Evolutionary conservation across 345 rosid species (phyloP), one percentile per base, ranked within the genome.

Genomic region (Balakata baccata): DNA sequence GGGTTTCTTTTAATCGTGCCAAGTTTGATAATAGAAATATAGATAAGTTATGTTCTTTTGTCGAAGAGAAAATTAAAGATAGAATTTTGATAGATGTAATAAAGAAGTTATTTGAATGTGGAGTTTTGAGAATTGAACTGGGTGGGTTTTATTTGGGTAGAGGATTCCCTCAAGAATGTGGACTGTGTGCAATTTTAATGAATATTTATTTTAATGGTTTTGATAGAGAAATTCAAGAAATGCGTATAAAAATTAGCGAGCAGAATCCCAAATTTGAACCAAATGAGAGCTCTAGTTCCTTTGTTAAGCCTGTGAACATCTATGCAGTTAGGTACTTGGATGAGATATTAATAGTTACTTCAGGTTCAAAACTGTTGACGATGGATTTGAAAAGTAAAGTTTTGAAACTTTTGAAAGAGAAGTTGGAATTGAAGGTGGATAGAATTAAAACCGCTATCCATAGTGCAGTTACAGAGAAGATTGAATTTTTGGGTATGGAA

Each of bases 151-250:
- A 72, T 64, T 76, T 85, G 39, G 95, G 97, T n/a, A 84, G 84
- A 70, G 98, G 98, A 12, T 84, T 90, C 61, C 97, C 98, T 71
- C 97, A 94, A 78, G 98, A 94, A 80, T 83, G 93, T 16, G 85
- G 89, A 9, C 71, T 94, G 86, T 83, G 79, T 69, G 81, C 93
- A 0, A 84, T 86, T 56, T 78, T 94, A 86, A 83, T 92, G 72
- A 90, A 94, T 53, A 70, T 94, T 67, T 94, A 89, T 78, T 89
- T 92, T n/a, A 83, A 87, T 83, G 84, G 89, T 46, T 74, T 94
- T 51, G 98, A 94, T 70, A 80, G 75, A 71, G 84, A 87, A 80
- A 77, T 89, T 81, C 97, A 92, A 79, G 86, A 88, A 38, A 64
- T 86, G 79, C 86, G 92, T 75, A 81, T 88, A 34, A 77, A 46